A percentile compares a stretch with the other conserved stretches of the same genome.
phyloP scores from a whole-genome alignment of 2,329 filamentous ascomycete genomes.

The Pyricularia sp. region DNA sequence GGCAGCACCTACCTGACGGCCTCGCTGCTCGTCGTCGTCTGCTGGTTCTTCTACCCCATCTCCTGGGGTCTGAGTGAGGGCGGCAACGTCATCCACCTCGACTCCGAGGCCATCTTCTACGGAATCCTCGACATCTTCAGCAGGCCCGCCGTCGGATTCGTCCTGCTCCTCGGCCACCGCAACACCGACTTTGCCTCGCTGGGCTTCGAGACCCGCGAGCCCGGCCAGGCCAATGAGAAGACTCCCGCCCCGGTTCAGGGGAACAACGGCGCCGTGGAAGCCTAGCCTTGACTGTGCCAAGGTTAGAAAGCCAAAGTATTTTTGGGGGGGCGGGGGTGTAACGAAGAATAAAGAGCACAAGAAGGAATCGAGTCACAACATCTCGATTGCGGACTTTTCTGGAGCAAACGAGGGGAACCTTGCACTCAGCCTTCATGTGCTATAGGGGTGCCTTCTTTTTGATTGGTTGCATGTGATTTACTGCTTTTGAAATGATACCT shows the following conservation, averaged over 20 bases:
- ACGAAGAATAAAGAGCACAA: not conserved
- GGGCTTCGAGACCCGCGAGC: not conserved
- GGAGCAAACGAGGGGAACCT: not conserved
- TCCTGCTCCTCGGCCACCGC: slow-evolving; percentile 29
- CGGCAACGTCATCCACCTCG: slow-evolving; percentile 35
- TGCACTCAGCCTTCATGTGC: not conserved
- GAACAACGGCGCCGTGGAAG: not conserved
- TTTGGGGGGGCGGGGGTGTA: too few species aligned
- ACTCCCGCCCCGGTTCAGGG: not conserved
- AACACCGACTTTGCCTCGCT: slow-evolving; percentile 2
- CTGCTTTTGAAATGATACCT: not conserved
- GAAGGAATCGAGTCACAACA: not conserved
- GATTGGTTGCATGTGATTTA: not conserved
- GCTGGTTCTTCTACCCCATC: slow-evolving; percentile 42
- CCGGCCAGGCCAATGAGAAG: not conserved
- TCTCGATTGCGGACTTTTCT: not conserved
- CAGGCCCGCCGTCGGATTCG: slow-evolving; percentile 28
- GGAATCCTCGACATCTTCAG: slow-evolving; percentile 39
- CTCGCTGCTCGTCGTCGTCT: slow-evolving; percentile 11
- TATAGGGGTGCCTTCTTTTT: not conserved
- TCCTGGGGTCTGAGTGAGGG: slow-evolving; percentile 40
- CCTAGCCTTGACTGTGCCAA: not conserved
- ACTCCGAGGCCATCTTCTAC: slow-evolving; percentile 24
- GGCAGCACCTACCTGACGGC: slow-evolving; percentile 3
- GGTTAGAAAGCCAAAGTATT: not conserved